Evolutionary conservation across 2,329 filamentous ascomycete genomes (phyloP).

Genomic region (Onygenales sp.): DNA sequence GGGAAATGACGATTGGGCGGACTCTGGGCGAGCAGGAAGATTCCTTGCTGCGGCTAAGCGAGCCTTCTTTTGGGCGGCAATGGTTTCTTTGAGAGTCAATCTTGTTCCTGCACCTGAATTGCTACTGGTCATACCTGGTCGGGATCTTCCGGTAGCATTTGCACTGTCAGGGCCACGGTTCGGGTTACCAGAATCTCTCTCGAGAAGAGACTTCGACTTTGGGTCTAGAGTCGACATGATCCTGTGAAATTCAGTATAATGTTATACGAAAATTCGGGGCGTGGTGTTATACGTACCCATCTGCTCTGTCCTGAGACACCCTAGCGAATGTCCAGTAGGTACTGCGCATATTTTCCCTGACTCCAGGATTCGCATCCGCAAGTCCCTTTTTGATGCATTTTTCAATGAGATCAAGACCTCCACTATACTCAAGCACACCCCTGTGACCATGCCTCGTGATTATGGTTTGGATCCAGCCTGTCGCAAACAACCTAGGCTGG

Average conservation of each 20-base stretch:
- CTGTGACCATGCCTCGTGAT: slow-evolving; percentile 74
- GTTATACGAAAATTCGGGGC: background rate
- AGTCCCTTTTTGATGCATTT: slow-evolving; percentile 85
- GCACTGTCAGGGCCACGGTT: slow-evolving; percentile 18
- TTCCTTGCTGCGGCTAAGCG: slow-evolving; percentile 31
- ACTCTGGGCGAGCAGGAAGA: slow-evolving; percentile 46
- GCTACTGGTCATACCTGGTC: slow-evolving; percentile 11
- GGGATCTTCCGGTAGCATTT: slow-evolving; percentile 12
- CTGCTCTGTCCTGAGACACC: slow-evolving; percentile 69
- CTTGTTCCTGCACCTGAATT: slow-evolving; percentile 10
- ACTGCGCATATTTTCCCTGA: slow-evolving; percentile 74
- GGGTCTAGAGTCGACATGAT: slow-evolving; percentile 71
- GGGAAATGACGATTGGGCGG: slow-evolving; percentile 46
- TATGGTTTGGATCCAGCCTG: slow-evolving; percentile 76
- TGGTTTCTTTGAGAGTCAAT: slow-evolving; percentile 65
- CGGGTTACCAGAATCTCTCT: slow-evolving; percentile 72
- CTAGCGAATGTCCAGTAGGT: slow-evolving; percentile 78
- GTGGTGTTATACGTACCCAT: slow-evolving; percentile 47
- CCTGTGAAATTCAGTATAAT: slow-evolving; percentile 30
- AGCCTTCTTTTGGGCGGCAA: slow-evolving; percentile 69
- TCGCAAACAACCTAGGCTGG: slow-evolving; percentile 67
- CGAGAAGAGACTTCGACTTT: slow-evolving; percentile 68
- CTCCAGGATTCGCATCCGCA: slow-evolving; percentile 79
- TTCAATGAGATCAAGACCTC: slow-evolving; percentile 72
- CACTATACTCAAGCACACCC: slow-evolving; percentile 70